A percentile compares a stretch with the other conserved stretches of the same genome.
phyloP scores from a whole-genome alignment of 306 rosid species.

The Crataegus laevigata region DNA sequence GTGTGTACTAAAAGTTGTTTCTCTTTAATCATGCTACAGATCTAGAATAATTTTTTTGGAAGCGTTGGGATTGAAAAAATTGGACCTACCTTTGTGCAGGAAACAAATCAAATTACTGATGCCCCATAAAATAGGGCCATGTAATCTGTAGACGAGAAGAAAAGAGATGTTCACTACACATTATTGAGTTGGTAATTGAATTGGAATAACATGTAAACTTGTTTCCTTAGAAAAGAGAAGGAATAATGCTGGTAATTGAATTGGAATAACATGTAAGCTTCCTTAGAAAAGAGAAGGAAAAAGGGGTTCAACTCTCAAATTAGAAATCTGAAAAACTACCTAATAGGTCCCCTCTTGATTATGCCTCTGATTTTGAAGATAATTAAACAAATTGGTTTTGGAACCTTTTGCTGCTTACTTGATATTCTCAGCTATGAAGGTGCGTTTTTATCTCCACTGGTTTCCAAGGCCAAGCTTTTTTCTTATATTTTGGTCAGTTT shows the following conservation, averaged over 20 bases:
- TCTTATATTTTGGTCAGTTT: conserved; percentile 24
- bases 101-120: too few species aligned
- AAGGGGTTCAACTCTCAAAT: background rate
- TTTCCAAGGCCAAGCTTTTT: conserved; percentile 4
- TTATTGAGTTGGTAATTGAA: background rate
- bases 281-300: background rate
- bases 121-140: too few species aligned
- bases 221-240: background rate
- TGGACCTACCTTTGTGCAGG: too few species aligned
- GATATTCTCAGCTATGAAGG: conserved; percentile 15
- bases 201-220: background rate
- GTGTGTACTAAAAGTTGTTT: background rate
- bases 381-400: conserved; percentile 1
- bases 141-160: background rate
- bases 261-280: background rate
- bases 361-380: background rate
- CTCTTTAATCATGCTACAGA: background rate
- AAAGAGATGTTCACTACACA: background rate
- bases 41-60: background rate
- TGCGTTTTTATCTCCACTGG: conserved; percentile 24
- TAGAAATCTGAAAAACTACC: background rate
- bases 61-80: background rate
- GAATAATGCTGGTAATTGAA: background rate
- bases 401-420: conserved; percentile 13
- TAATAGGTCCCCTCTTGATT: background rate